Base-by-base conservation (phyloP, 2,329 filamentous ascomycete genomes). In the Bipolaris sorokiniana region DNA sequence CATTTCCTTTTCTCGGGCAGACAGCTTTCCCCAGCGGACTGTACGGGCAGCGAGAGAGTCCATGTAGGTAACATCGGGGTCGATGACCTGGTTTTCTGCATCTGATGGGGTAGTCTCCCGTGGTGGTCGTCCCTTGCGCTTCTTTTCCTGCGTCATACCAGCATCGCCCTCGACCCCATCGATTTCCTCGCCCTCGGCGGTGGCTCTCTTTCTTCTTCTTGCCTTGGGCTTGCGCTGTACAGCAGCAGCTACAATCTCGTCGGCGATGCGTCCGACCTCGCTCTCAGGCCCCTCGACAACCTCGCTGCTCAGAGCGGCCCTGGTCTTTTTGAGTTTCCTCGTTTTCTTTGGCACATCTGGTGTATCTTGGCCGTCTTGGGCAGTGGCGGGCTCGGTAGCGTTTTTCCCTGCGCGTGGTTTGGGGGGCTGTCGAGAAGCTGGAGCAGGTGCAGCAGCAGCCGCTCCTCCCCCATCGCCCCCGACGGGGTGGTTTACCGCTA, bases 1-100 rank as follows among this genome's bases (percentile, higher is more conserved):
- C 66, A 95, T 87, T 68, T 90, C 87, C 66, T 88, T 86, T 64
- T 92, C 90, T 3, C 88, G 84, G 67, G 87, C 88, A 54, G 91
- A 93, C 58, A 89, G 87, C 72, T 90, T 90, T 55, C 91, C 91
- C 54, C 89, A 88, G 20, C 90, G 79, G 22, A 74, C 68, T 37
- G 72, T 68, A 18, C 91, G 89, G 59, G 83, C 85, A 48, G 86
- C 90, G 3, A 95, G 77, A 55, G 92, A 89, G 41, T 83, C 84
- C 87, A 95, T 91, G 51, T 86, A 90, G 23, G 90, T 83, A 3
- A 82, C 83, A 22, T 84, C 83, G 20, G 86, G 80, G 68, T 92
- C 88, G 52, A 94, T 87, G 67, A 67, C 57, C 48, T 69, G 77
- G 45, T 76, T 62, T 61, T 76, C 74, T 7, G 75, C 72, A 50